Evolutionary conservation across 371 early-diverging fungal genomes (phyloP), one percentile per base, ranked within the genome.

Genomic region (Apophysomyces sp.): DNA sequence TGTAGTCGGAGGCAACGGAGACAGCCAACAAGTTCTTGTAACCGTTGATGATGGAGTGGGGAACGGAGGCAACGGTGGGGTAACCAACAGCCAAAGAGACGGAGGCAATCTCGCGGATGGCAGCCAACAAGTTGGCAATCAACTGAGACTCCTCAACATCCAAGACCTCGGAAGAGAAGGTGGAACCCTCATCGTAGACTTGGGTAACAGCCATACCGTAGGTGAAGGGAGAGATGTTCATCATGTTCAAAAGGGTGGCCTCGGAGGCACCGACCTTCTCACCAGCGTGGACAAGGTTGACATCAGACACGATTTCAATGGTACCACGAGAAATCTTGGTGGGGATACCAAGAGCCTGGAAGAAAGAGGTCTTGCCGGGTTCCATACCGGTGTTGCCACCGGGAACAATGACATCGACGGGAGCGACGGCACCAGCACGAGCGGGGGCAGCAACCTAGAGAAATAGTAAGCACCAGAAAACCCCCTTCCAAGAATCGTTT

Each of bases 271-370:
- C 98, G 83, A 99, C 99, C 87, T 93, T 94, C 74, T 89, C 80
- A 62, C 97, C 99, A 68, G 79, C 84, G 76, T 87, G 84, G 73
- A 99, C 91, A 63, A 99, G 83, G 77, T 94, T 89, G 77, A 98
- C 94, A 65, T 97, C 96, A 80, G 88, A 90, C 74, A 96, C 92
- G 77, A 99, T 99, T 89, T 99, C 99, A 89, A 99, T 98, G 84
- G 98, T 98, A 94, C 99, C 99, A 93, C 97, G 98, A 68, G 98
- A 93, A 91, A 99, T 99, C 97, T 99, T 99, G 90, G 99, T 99
- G 68, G 98, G 96, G 87, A 99, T 95, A 86, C 98, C 97, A 69
- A 99, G 89, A 78, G 99, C 99, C 89, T 99, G 99, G 97, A 99
- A 99, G 95, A 99, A 99, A 65, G 96, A 94, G 74, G 99, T 99